These are phyloP conservation scores for Neonectria sp. DNA, from an alignment of 2,329 filamentous ascomycete species.

Conservation along the genomic window DNA sequence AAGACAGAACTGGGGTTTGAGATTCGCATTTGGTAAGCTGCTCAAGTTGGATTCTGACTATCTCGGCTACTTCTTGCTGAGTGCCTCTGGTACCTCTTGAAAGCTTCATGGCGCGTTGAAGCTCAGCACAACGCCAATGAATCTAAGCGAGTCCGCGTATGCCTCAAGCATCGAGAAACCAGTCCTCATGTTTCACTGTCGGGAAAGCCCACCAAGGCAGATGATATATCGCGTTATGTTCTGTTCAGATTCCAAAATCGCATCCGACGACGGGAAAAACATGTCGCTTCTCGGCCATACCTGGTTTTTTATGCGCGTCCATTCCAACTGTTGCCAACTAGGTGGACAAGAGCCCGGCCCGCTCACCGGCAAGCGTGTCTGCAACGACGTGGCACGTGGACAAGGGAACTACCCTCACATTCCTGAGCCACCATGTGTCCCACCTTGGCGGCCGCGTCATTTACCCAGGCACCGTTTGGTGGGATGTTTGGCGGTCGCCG, in stretches of 20 bases:
- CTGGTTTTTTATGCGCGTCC: background rate
- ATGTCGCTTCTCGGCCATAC: background rate
- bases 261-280: background rate
- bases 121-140: background rate
- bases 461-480: constrained; percentile 7
- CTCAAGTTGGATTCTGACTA: background rate
- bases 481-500: background rate
- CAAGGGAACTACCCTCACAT: background rate
- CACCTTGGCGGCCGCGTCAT: background rate
- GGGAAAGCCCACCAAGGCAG: background rate
- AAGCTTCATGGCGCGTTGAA: background rate
- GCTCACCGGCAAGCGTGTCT: background rate
- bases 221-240: background rate
- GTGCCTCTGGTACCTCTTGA: background rate
- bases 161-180: background rate
- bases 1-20: background rate
- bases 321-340: background rate
- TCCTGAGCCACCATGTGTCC: background rate
- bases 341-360: background rate
- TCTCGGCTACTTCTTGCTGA: background rate
- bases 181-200: background rate
- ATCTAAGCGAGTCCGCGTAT: background rate
- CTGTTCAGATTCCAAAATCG: background rate
- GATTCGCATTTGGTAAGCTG: background rate
- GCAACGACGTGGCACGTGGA: background rate